phyloP scores from a whole-genome alignment of 1,139 yeast genomes.

The Protomyces arabidopsidicola region DNA sequence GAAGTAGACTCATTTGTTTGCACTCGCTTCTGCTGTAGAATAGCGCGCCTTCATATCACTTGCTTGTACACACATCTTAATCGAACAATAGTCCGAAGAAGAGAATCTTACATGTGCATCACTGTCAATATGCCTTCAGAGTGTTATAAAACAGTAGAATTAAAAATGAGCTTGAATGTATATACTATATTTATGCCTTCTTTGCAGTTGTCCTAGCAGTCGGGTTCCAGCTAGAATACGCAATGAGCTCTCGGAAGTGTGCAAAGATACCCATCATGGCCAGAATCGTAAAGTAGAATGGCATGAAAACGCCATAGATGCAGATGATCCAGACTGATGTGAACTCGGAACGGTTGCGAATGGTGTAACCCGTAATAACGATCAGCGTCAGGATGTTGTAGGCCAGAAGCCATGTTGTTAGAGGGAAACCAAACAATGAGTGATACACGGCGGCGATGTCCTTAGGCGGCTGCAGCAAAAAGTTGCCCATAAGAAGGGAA shows the following conservation, averaged over 20 bases:
- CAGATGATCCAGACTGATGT: slow-evolving; percentile 15
- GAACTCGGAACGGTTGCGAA: slow-evolving; percentile 25
- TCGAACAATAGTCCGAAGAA: too few species aligned
- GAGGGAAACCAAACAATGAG: slow-evolving; percentile 22
- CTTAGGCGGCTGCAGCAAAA: slow-evolving; percentile 22
- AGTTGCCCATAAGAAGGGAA: slow-evolving; percentile 21
- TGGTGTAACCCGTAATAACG: slow-evolving; percentile 26
- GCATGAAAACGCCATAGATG: slow-evolving; percentile 20
- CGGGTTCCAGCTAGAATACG: slow-evolving; percentile 23
- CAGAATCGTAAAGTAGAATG: slow-evolving; percentile 25
- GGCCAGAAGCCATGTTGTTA: slow-evolving; percentile 15
- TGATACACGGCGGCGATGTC: slow-evolving; percentile 24
- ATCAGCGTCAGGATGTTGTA: slow-evolving; percentile 24
- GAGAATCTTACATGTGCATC: too few species aligned
- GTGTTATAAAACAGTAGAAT: too few species aligned
- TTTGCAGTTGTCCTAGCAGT: slow-evolving; percentile 6
- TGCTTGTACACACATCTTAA: too few species aligned
- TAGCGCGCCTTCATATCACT: too few species aligned
- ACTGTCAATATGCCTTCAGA: too few species aligned
- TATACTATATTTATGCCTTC: slow-evolving; percentile 5
- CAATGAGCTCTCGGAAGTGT: slow-evolving; percentile 19
- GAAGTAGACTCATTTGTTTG: not conserved
- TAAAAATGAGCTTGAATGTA: not conserved
- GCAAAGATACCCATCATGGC: slow-evolving; percentile 27
- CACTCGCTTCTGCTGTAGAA: too few species aligned